Conservation (phyloP, 108 stramenopile species). For the Aurantiochytrium sp. region DNA sequence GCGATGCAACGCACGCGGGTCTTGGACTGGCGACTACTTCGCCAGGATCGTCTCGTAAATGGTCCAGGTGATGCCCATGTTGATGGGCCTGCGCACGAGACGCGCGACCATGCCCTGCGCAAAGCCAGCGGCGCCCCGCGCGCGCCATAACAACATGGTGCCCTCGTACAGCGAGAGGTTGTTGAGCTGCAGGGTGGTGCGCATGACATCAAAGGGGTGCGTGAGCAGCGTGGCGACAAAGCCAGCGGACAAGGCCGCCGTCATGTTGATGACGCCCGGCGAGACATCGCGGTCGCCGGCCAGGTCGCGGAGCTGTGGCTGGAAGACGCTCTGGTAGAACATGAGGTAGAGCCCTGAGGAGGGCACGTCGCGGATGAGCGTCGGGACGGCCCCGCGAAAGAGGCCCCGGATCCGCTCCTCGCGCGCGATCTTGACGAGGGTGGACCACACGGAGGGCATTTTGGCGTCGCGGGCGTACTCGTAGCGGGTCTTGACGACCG, state of each 20-base stretch:
- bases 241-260: background rate
- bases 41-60: background rate
- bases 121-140: slow-evolving; percentile 4
- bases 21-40: no score
- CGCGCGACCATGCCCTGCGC: background rate
- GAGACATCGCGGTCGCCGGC: background rate
- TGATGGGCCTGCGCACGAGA: background rate
- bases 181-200: background rate
- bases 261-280: background rate
- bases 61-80: slow-evolving; percentile 1
- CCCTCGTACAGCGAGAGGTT: background rate
- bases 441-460: background rate
- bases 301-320: background rate
- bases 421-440: background rate
- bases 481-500: slow-evolving; percentile 9
- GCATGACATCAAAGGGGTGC: background rate
- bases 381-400: background rate
- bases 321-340: slow-evolving; percentile 4
- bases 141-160: background rate
- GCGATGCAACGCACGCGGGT: no score
- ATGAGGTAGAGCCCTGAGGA: slow-evolving; percentile 11
- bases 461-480: background rate
- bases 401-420: background rate
- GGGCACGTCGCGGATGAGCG: background rate
- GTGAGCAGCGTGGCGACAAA: background rate